Conservation (phyloP, 2,329 filamentous ascomycete species). For the Pseudogymnoascus sp. region DNA sequence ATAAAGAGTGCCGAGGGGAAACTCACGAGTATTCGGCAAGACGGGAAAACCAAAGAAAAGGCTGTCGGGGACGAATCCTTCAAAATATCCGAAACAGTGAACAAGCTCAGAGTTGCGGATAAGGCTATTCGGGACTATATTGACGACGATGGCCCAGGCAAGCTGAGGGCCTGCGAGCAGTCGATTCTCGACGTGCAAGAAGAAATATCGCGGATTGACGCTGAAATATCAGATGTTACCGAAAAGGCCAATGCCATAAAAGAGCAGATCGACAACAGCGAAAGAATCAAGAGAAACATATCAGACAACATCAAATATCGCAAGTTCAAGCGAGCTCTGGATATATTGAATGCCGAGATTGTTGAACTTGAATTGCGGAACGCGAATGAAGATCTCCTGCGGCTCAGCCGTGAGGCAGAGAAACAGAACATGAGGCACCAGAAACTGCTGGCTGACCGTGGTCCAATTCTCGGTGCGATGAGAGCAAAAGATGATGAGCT, state of each 20-base stretch:
- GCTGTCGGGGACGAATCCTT: constrained; percentile 64
- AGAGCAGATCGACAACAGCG: constrained; percentile 68
- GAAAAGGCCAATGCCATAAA: constrained; percentile 69
- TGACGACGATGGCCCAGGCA: constrained; percentile 63
- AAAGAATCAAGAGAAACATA: constrained; percentile 79
- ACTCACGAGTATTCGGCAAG: constrained; percentile 67
- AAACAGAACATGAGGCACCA: constrained; percentile 61
- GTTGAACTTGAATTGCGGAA: constrained; percentile 67
- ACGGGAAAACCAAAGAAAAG: constrained; percentile 65
- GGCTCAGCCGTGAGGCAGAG: constrained; percentile 62
- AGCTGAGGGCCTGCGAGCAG: constrained; percentile 60
- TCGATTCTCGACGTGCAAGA: constrained; percentile 62
- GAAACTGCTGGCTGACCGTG: constrained; percentile 62
- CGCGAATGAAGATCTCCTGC: constrained; percentile 72
- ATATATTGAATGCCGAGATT: constrained; percentile 63
- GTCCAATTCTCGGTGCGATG: constrained; percentile 68
- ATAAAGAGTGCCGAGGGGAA: constrained; percentile 67
- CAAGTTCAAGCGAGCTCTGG: constrained; percentile 61
- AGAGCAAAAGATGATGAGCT: constrained; percentile 80
- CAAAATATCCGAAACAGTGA: constrained; percentile 63
- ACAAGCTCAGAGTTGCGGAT: constrained; percentile 68
- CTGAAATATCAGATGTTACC: constrained; percentile 59
- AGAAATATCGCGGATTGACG: constrained; percentile 57
- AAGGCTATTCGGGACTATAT: constrained; percentile 74
- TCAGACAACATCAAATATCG: constrained; percentile 82